phyloP scores from a whole-genome alignment of 2,329 filamentous ascomycete genomes.

The Botrytis cinerea region DNA sequence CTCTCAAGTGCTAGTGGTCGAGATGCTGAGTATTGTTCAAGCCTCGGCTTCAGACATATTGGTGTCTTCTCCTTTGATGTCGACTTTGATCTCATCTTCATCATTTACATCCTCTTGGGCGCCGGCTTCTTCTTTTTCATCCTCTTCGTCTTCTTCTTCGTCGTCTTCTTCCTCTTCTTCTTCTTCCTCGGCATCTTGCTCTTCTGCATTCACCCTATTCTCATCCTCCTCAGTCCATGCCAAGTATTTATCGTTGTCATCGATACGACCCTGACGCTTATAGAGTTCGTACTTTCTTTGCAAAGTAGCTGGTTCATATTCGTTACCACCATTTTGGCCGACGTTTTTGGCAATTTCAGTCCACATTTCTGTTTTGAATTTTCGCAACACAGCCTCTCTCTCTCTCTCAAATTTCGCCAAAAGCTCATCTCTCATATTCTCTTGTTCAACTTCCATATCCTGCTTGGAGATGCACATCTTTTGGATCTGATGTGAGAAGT shows the following conservation, averaged over 20 bases:
- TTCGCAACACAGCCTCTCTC: background rate
- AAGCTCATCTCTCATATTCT: background rate
- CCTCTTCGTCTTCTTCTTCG: background rate
- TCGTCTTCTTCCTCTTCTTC: background rate
- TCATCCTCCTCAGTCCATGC: background rate
- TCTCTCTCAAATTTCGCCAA: background rate
- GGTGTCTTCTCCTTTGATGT: background rate
- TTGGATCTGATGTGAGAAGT: background rate
- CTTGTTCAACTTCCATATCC: background rate
- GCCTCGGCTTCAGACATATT: background rate
- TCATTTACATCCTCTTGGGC: background rate
- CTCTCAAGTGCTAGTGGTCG: background rate
- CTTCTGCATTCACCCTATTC: background rate
- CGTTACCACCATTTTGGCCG: background rate
- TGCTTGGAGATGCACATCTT: conserved; percentile 14
- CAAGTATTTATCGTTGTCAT: background rate
- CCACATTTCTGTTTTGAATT: background rate
- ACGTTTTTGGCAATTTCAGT: background rate
- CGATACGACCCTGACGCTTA: conserved; percentile 1
- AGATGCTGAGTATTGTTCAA: background rate
- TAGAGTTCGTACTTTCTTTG: conserved; percentile 5
- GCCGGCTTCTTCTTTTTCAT: background rate
- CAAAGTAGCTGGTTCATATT: background rate
- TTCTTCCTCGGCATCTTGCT: background rate
- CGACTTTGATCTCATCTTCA: background rate